A percentile compares a stretch with the other conserved stretches of the same genome.
These are phyloP conservation scores for Colletotrichum liriopes DNA, from an alignment of 2,329 filamentous ascomycete genomes.

Conservation along the genomic window DNA sequence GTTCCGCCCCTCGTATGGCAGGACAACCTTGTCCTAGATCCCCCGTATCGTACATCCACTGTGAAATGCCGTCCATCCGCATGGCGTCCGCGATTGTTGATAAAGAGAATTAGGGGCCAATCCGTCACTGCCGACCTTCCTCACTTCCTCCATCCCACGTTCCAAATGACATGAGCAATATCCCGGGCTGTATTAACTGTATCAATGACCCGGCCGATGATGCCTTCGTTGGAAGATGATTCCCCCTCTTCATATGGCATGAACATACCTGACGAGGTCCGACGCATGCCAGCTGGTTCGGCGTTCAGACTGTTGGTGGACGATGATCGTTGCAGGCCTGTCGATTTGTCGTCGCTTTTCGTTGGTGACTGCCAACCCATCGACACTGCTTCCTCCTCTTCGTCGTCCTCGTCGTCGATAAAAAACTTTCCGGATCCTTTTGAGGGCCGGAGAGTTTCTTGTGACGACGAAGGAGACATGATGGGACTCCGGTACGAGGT, in stretches of 20 bases:
- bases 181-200: slow-evolving; percentile 82
- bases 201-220: slow-evolving; percentile 86
- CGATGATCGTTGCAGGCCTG: slow-evolving; percentile 62
- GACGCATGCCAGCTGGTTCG: slow-evolving; percentile 76
- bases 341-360: slow-evolving; percentile 44
- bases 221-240: slow-evolving; percentile 70
- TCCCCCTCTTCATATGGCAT: slow-evolving; percentile 89
- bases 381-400: slow-evolving; percentile 66
- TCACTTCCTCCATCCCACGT: slow-evolving; percentile 76
- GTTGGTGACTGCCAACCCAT: slow-evolving; percentile 44
- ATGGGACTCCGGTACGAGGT: slow-evolving; percentile 64
- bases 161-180: slow-evolving; percentile 81
- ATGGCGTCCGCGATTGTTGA: slow-evolving; percentile 9
- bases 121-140: background rate
- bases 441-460: slow-evolving; percentile 84
- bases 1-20: background rate
- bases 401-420: slow-evolving; percentile 72
- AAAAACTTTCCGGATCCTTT: slow-evolving; percentile 76
- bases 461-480: slow-evolving; percentile 82
- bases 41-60: slow-evolving; percentile 36
- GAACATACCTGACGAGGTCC: slow-evolving; percentile 90
- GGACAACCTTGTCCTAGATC: background rate
- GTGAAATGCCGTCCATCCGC: slow-evolving; percentile 21
- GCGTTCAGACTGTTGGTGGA: slow-evolving; percentile 66
- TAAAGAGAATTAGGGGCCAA: slow-evolving; percentile 9